Conservation (phyloP, 169 alveolate genomes). For the Plasmodium vinckei region DNA sequence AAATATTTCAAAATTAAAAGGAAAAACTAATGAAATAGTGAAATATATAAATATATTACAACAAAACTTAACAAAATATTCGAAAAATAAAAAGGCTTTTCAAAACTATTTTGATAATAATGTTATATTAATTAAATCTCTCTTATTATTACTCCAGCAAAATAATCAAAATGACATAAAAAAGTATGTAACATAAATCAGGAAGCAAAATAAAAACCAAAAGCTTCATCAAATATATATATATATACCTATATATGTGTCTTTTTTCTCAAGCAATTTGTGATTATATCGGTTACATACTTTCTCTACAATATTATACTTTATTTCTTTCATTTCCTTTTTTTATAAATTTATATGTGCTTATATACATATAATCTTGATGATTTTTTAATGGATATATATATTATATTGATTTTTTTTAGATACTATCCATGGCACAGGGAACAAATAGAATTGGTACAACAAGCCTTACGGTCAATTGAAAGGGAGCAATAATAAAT, state of each 20-base stretch:
- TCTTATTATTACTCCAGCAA: slow-evolving; percentile 33
- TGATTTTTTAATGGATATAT: too few relatives aligned
- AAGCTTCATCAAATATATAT: background rate
- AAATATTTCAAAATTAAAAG: slow-evolving; percentile 8
- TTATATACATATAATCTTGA: too few relatives aligned
- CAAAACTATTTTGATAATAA: slow-evolving; percentile 22
- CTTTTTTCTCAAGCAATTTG: too few relatives aligned
- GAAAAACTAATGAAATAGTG: slow-evolving; percentile 65
- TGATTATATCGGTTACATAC: too few relatives aligned
- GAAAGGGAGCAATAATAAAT: slow-evolving; percentile 18
- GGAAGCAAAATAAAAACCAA: background rate
- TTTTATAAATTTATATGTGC: too few relatives aligned
- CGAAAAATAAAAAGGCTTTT: slow-evolving; percentile 31
- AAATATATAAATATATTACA: slow-evolving; percentile 62
- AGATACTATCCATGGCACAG: slow-evolving; percentile 73
- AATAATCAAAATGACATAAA: slow-evolving; percentile 62
- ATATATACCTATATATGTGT: background rate
- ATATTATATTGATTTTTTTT: slow-evolving; percentile 7
- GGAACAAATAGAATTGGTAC: slow-evolving; percentile 47
- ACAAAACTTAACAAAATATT: slow-evolving; percentile 48
- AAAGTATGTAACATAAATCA: slow-evolving; percentile 11
- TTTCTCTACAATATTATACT: too few relatives aligned
- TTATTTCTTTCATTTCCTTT: too few relatives aligned
- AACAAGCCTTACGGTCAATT: slow-evolving; percentile 43
- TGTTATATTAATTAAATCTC: slow-evolving; percentile 32